phyloP scores from a whole-genome alignment of 2,329 filamentous ascomycete genomes.

The Aspergillus quadricinctus region DNA sequence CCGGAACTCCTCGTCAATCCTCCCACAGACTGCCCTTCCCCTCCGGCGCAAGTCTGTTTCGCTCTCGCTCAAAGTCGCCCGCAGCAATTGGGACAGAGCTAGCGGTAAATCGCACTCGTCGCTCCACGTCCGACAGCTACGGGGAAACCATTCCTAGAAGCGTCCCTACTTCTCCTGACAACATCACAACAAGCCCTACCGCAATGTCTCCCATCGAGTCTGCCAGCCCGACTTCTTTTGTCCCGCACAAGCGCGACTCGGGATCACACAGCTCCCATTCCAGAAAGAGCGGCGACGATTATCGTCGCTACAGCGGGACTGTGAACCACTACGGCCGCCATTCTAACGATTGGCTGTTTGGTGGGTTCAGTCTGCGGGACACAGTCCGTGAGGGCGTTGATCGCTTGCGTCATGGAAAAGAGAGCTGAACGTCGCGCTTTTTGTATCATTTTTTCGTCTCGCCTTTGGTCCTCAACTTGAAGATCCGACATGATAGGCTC shows the following conservation, averaged over 20 bases:
- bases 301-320: conserved; percentile 38
- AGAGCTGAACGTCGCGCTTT: conserved; percentile 16
- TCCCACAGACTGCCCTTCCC: conserved; percentile 1
- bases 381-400: conserved; percentile 41
- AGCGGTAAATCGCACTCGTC: conserved; percentile 6
- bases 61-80: conserved; percentile 18
- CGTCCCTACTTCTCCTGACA: conserved; percentile 12
- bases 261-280: conserved; percentile 14
- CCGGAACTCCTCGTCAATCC: conserved; percentile 2
- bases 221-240: conserved; percentile 13
- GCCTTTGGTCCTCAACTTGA: not conserved
- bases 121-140: not conserved
- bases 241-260: conserved; percentile 12
- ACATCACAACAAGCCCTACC: conserved; percentile 12
- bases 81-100: conserved; percentile 13
- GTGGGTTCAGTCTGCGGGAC: conserved; percentile 45
- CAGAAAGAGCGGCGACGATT: conserved; percentile 28
- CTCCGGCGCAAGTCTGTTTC: conserved; percentile 12
- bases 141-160: not conserved
- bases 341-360: conserved; percentile 50
- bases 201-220: conserved; percentile 17
- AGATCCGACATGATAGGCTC: too few relatives aligned
- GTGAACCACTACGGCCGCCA: conserved; percentile 46
- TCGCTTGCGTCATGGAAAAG: conserved; percentile 28
- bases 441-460: not conserved